Evolutionary conservation across 2,329 filamentous ascomycete genomes (phyloP).

Genomic region (Aspergillus fumigatus): DNA sequence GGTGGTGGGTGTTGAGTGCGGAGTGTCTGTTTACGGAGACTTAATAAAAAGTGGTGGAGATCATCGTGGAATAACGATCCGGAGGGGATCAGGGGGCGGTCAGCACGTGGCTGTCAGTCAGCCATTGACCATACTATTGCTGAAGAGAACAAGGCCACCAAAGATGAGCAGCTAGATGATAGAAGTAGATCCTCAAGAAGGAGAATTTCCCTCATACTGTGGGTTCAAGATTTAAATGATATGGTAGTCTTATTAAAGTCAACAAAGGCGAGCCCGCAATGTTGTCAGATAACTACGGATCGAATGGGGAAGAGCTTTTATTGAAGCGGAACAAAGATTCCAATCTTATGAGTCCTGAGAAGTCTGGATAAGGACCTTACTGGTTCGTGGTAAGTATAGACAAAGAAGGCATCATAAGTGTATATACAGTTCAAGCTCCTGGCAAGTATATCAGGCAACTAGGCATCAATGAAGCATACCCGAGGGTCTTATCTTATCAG

Average conservation of each 20-base stretch:
- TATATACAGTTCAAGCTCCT: too few species aligned
- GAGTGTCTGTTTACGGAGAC: too few species aligned
- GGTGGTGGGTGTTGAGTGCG: background rate
- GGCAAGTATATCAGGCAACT: background rate
- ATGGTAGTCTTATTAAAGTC: background rate
- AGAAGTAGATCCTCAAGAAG: background rate
- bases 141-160: background rate
- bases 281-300: too few species aligned
- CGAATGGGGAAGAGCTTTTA: too few species aligned
- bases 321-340: too few species aligned
- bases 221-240: background rate
- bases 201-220: background rate
- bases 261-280: too few species aligned
- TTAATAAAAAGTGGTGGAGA: background rate
- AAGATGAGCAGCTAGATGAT: background rate
- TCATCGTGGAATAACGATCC: constrained; percentile 1
- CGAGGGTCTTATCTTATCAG: too few species aligned
- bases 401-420: too few species aligned
- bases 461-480: background rate
- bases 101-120: constrained; percentile 1
- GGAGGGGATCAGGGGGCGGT: constrained; percentile 3
- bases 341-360: too few species aligned
- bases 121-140: background rate
- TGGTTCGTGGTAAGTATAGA: too few species aligned
- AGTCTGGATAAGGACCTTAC: too few species aligned